These are phyloP conservation scores for Paramecium primaurelia DNA, from an alignment of 73 alveolate genomes.

Conservation along the genomic window DNA sequence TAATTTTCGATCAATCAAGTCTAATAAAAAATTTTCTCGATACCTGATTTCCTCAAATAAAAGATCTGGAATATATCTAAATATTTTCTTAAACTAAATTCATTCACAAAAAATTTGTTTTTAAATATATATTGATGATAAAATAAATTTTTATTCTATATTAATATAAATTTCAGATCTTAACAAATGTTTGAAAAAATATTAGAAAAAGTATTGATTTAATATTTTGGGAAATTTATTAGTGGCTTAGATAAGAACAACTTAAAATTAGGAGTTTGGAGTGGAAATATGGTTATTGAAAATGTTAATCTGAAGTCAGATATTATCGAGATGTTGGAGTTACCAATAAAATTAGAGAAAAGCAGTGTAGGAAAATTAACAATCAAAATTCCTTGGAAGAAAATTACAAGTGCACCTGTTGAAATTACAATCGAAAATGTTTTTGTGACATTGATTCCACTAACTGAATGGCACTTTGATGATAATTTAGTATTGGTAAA, in stretches of 20 bases:
- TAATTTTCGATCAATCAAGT: too few relatives aligned
- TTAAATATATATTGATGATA: too few relatives aligned
- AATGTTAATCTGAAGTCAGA: constrained; percentile 85
- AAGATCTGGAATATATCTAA: too few relatives aligned
- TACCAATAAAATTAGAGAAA: constrained; percentile 81
- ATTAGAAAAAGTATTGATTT: constrained; percentile 81
- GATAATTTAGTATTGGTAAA: constrained; percentile 60
- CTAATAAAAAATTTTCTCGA: too few relatives aligned
- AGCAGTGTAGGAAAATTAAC: constrained; percentile 83
- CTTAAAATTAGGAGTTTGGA: constrained; percentile 82
- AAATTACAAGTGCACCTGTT: constrained; percentile 90
- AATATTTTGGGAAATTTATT: constrained; percentile 89
- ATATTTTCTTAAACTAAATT: too few relatives aligned
- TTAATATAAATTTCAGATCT: neutral
- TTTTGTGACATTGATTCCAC: constrained; percentile 78
- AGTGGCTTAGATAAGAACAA: constrained; percentile 91
- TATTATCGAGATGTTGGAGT: constrained; percentile 77
- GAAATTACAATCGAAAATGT: constrained; percentile 85
- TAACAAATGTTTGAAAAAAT: constrained; percentile 74
- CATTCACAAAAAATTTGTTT: too few relatives aligned
- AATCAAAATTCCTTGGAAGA: constrained; percentile 93
- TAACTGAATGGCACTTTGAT: constrained; percentile 69
- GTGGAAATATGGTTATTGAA: constrained; percentile 89
- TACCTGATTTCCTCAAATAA: too few relatives aligned
- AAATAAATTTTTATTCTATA: too few relatives aligned